Conservation (phyloP, 768 basidiomycete genomes). For the Pisolithus marmoratus region DNA sequence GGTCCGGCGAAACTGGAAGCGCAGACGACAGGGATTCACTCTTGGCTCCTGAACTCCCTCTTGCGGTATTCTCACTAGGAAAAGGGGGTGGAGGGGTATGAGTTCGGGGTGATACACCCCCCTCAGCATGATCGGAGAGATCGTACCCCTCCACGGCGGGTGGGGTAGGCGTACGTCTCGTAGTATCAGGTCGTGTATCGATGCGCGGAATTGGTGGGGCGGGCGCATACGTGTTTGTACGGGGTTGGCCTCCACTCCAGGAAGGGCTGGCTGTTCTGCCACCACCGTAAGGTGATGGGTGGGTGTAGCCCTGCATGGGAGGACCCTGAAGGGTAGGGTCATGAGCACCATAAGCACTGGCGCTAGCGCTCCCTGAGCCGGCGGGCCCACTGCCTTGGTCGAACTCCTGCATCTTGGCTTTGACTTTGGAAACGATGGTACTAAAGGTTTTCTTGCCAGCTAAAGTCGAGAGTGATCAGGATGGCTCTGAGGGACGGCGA, state of each 20-base stretch:
- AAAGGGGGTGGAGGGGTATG: not conserved
- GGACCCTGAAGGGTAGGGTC: slow-evolving; percentile 2
- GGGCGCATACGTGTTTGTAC: slow-evolving; percentile 8
- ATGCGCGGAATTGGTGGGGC: slow-evolving; percentile 11
- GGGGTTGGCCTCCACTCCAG: slow-evolving; percentile 9
- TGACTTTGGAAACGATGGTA: slow-evolving; percentile 67
- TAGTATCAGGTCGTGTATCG: slow-evolving; percentile 16
- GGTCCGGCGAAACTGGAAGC: not conserved
- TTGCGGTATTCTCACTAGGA: not conserved
- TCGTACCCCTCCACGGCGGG: slow-evolving; percentile 22
- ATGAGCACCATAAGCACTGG: not conserved
- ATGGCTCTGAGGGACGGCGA: not conserved
- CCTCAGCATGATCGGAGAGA: slow-evolving; percentile 15
- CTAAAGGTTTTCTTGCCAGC: slow-evolving; percentile 78
- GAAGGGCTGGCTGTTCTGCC: slow-evolving; percentile 2
- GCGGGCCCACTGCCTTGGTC: slow-evolving; percentile 40
- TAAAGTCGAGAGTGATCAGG: slow-evolving; percentile 17
- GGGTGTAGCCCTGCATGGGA: not conserved
- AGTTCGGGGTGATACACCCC: slow-evolving; percentile 9
- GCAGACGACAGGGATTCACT: not conserved
- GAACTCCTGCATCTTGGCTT: slow-evolving; percentile 78
- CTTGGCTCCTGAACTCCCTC: not conserved
- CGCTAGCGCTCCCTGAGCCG: slow-evolving; percentile 1
- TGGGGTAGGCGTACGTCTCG: slow-evolving; percentile 33
- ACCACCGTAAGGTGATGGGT: not conserved